These are phyloP conservation scores for Tetracladium setigerum DNA, from an alignment of 495 filamentous ascomycete species.

Conservation along the genomic window DNA sequence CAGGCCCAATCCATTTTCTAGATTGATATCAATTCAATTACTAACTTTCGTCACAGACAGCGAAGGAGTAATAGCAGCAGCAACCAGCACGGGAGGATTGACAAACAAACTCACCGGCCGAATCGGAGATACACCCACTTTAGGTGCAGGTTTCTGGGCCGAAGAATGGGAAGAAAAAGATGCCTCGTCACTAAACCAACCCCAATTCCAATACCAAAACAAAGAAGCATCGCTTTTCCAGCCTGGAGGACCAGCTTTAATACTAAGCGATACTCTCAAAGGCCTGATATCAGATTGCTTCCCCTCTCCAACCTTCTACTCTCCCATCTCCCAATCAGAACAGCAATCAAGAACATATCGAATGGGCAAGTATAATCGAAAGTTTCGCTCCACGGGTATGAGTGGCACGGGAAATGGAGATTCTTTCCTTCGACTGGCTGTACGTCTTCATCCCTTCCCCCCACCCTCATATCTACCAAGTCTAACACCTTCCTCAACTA, in stretches of 20 bases:
- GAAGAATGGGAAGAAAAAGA: conserved; percentile 19
- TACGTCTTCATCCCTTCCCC: no score
- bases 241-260: conserved; percentile 27
- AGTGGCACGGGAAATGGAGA: conserved; percentile 90
- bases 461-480: not conserved
- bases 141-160: conserved; percentile 49
- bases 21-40: no score
- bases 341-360: not conserved
- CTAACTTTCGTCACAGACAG: conserved; percentile 12
- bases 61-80: conserved; percentile 63
- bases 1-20: no score
- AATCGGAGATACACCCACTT: conserved; percentile 80
- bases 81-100: conserved; percentile 81
- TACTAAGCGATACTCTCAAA: conserved; percentile 31
- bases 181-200: not conserved
- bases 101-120: conserved; percentile 84
- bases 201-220: no score
- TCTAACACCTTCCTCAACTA: no score
- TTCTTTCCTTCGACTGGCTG: conserved; percentile 58
- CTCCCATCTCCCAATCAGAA: conserved; percentile 13
- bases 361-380: conserved; percentile 5
- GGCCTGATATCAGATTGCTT: conserved; percentile 45
- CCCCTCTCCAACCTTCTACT: conserved; percentile 29
- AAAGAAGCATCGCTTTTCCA: conserved; percentile 8
- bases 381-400: conserved; percentile 55